phyloP scores from a whole-genome alignment of 2,329 filamentous ascomycete genomes.

The Dactylonectria estremocensis region DNA sequence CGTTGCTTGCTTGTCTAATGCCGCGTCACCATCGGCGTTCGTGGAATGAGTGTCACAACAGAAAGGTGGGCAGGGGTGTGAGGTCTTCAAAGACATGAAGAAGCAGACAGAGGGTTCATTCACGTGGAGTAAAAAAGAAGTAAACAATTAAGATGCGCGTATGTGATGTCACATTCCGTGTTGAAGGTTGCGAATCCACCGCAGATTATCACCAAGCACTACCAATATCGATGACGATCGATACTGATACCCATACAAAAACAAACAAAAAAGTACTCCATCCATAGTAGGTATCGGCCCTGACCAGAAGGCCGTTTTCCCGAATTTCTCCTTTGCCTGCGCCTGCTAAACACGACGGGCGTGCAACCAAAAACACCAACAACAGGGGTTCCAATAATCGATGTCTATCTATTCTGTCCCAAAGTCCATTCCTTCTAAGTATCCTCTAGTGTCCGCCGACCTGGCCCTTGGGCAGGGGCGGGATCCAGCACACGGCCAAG shows the following conservation, averaged over 20 bases:
- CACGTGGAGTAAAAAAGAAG: not conserved
- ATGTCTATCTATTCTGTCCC: too few relatives aligned
- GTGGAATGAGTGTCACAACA: not conserved
- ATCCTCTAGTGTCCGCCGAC: conserved; percentile 48
- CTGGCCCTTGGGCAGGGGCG: conserved; percentile 67
- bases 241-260: conserved; percentile 4
- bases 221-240: not conserved
- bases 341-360: conserved; percentile 17
- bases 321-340: not conserved
- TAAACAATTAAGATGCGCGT: not conserved
- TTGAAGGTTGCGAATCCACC: not conserved
- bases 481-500: conserved; percentile 71
- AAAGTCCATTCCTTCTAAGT: not conserved
- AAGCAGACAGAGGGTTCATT: not conserved
- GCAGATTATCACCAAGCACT: not conserved
- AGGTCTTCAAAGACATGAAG: too few relatives aligned
- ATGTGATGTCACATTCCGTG: not conserved
- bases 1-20: not conserved
- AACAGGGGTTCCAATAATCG: too few relatives aligned
- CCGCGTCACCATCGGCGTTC: not conserved
- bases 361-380: not conserved
- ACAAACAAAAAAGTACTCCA: not conserved
- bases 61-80: not conserved
- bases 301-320: conserved; percentile 1
- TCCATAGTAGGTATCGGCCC: not conserved